phyloP scores from a whole-genome alignment of 2,329 filamentous ascomycete species.

The Cladophialophora psammophila region DNA sequence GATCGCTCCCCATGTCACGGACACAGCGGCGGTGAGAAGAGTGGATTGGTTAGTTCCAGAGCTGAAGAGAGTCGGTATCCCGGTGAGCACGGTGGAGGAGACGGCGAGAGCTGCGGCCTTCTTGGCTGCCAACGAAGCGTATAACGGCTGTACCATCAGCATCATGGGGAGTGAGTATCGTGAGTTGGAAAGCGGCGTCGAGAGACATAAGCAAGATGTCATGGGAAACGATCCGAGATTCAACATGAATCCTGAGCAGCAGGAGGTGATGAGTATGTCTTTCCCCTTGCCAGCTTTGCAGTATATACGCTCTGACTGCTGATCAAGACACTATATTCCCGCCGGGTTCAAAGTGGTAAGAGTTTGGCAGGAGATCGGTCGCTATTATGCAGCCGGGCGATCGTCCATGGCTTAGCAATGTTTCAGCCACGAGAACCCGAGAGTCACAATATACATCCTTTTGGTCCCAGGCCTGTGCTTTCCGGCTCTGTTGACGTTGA shows the following conservation, averaged over 20 bases:
- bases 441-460: neutral
- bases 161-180: slow-evolving; percentile 7
- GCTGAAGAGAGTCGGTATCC: neutral
- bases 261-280: neutral
- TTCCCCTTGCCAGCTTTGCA: neutral
- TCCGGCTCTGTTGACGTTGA: neutral
- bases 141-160: slow-evolving; percentile 3
- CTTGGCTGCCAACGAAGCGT: neutral
- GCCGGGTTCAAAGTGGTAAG: neutral
- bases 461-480: neutral
- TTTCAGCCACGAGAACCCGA: neutral
- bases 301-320: neutral
- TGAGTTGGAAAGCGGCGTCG: slow-evolving; percentile 7
- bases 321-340: neutral
- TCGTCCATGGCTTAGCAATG: neutral
- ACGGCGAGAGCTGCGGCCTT: neutral
- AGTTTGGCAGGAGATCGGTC: neutral
- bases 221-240: slow-evolving; percentile 17
- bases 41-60: slow-evolving; percentile 1
- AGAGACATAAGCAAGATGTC: slow-evolving; percentile 10
- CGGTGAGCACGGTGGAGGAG: neutral
- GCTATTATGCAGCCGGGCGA: neutral
- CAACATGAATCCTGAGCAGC: slow-evolving; percentile 7
- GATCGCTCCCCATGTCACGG: neutral
- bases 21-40: neutral